These are phyloP conservation scores for Aspergillus pseudotamarii DNA, from an alignment of 2,329 filamentous ascomycete species.

Conservation along the genomic window DNA sequence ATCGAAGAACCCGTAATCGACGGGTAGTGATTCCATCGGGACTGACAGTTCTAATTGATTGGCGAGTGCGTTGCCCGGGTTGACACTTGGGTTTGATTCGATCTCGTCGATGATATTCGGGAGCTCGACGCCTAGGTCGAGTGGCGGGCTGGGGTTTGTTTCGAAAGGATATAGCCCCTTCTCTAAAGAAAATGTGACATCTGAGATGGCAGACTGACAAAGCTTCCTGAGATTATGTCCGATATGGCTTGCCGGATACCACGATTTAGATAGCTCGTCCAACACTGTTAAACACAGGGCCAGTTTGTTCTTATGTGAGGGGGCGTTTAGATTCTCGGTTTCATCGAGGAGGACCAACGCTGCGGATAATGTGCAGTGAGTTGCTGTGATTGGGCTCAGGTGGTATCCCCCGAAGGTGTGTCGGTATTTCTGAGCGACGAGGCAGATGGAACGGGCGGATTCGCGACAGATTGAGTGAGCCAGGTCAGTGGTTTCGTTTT, in stretches of 20 bases:
- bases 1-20: slow-evolving; percentile 10
- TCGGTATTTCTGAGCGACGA: slow-evolving; percentile 35
- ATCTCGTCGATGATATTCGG: neutral
- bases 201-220: neutral
- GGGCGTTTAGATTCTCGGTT: neutral
- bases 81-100: neutral
- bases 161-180: neutral
- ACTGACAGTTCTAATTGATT: slow-evolving; percentile 2
- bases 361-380: slow-evolving; percentile 39
- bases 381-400: slow-evolving; percentile 38
- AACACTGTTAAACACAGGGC: slow-evolving; percentile 9
- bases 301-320: neutral
- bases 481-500: slow-evolving; percentile 10
- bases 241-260: slow-evolving; percentile 10
- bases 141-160: neutral
- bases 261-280: slow-evolving; percentile 7
- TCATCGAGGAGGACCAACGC: slow-evolving; percentile 26
- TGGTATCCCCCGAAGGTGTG: slow-evolving; percentile 39
- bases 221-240: neutral
- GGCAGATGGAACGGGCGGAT: slow-evolving; percentile 28
- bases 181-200: neutral
- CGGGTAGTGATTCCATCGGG: neutral
- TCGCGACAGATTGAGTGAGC: slow-evolving; percentile 19
- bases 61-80: neutral
- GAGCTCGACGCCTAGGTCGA: neutral